Base-by-base conservation (phyloP, 768 basidiomycete species). In the Termitomyces heimii region DNA sequence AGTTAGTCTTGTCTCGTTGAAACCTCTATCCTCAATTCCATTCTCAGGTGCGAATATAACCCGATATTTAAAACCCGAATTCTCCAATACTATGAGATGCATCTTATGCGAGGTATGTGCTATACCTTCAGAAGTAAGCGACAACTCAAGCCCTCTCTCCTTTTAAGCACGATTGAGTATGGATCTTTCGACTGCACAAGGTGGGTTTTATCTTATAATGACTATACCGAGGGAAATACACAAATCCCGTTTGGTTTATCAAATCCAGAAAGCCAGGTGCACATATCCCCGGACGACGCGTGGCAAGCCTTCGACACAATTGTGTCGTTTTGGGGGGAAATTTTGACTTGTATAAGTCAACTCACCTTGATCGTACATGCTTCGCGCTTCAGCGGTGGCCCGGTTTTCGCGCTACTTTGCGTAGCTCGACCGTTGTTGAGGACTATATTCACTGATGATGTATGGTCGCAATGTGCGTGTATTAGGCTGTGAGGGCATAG, bases 361-460 rank as follows among this genome's bases (percentile, higher is more conserved):
- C 54, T 74, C 16, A 37, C 63, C 1, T 64, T 75, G 20, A 73
- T 76, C 18, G 50, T 66, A 18, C 63, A 72, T 26, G 50, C 67
- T 2, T 70, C 74, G 0, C 58, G 67, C 1, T 64, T 68, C 5
- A 65, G 62, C 20, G 74, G 71, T 1, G 74, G 73, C 8, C 68
- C 67, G 0, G 28, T 71, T 3, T 76, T 75, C 34, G 70, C 71
- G 0, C 32, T 75, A 5, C 54, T 75, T 18, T 77, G 74, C 55
- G 28, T 74, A 7, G 57, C 61, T 8, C 68, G 69, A 34, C 75
- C 77, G 0, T 16, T 75, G 2, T 48, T 70, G 14, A 55, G 59
- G 1, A 32, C 60, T 3, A 2, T 70, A 4, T 60, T 52, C n/a
- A 35, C 47, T 6, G 58, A 60, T 26, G 60, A 52, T 35, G 42